Base-by-base conservation (phyloP, 306 rosid genomes). In the Vigna nakashimae region DNA sequence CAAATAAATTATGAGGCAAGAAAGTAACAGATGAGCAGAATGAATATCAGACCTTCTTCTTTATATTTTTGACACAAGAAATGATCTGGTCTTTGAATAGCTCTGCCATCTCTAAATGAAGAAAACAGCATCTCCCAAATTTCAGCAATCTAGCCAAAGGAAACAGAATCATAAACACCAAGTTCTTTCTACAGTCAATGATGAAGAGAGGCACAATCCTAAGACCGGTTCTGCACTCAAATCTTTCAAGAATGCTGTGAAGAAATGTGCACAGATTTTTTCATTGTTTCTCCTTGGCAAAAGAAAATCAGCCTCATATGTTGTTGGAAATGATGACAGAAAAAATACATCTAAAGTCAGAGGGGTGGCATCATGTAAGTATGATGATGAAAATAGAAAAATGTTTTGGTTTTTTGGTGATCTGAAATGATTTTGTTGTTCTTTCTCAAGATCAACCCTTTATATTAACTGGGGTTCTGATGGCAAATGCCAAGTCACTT, bases 281-380 rank as follows among this genome's bases (percentile, higher is more conserved):
- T 70, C 85, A 62, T 9, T 76, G 26, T 46, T 85, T 68, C 51
- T 87, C 59, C 30, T 26, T 57, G 65, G 86, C 5, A 63, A 69
- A 68, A 85, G 82, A 71, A 87, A 86, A 77, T 42, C 83, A 59
- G 46, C 70, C 20, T 36, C 88, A 17, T 57, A 85, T 57, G 59
- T 36, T 18, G 45, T 69, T 66, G 80, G 6, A 9, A 38, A 50
- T 70, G 86, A 70, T 75, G 71, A 68, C 4, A 78, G 66, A 77
- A 76, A 76, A 42, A 67, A 62, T 55, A 69, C 69, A 65, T 60
- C 50, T 43, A 87, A 65, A 66, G 8, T 69, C 76, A 74, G 80
- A 75, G 85, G 87, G 45, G 20, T 69, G 50, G 20, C 66, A 78
- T 84, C 92, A 62, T 83, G 99, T 95, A 79, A 89, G 92, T 85